Percentiles rank a stretch among this genome's conserved stretches.
Evolutionary conservation across 495 filamentous ascomycete genomes (phyloP).

Genomic region (Aspergillus sclerotioniger): DNA sequence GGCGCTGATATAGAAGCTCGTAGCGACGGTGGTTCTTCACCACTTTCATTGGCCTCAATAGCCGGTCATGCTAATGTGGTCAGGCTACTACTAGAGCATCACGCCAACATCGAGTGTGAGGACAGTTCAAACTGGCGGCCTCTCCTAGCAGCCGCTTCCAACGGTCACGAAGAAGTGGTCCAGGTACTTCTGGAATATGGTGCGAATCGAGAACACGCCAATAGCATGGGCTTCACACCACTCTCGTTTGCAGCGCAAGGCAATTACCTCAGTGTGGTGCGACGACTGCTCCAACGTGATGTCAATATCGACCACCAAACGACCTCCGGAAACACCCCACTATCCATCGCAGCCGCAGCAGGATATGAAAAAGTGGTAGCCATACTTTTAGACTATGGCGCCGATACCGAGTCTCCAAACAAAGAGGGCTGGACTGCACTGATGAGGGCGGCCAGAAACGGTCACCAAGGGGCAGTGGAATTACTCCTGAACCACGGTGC

Average conservation of each 20-base stretch:
- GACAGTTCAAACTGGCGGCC: not conserved
- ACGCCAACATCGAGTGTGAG: not conserved
- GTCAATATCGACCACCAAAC: not conserved
- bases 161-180: not conserved
- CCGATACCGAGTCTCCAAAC: not conserved
- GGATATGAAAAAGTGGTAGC: not conserved
- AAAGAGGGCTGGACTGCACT: not conserved
- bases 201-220: not conserved
- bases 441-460: not conserved
- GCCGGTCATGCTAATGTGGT: conserved; percentile 9
- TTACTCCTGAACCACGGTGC: not conserved
- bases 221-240: not conserved
- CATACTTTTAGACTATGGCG: not conserved
- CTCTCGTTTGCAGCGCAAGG: not conserved
- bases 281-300: not conserved
- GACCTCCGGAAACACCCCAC: not conserved
- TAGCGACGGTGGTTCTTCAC: not conserved
- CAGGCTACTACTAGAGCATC: conserved; percentile 2
- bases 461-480: not conserved
- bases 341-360: not conserved
- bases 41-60: conserved; percentile 14
- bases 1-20: conserved; percentile 1
- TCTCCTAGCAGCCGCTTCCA: not conserved
- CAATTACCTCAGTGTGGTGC: not conserved
- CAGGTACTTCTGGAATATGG: not conserved